Conservation (phyloP, 306 rosid species). For the Pyrus betulifolia region DNA sequence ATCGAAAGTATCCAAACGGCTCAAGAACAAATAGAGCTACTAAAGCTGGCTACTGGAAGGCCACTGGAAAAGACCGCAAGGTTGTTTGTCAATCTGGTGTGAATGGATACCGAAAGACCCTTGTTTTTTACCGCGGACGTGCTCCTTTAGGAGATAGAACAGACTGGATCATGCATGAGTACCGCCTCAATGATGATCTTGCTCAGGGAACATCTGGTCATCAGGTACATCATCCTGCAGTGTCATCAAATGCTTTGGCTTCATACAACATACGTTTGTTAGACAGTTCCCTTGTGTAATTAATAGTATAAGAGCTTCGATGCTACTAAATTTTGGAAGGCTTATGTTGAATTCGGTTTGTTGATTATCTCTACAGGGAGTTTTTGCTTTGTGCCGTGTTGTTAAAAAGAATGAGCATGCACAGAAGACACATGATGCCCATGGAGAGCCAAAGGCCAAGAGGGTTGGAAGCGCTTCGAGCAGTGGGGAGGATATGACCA, state of each 20-base stretch:
- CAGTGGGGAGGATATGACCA: constrained; percentile 30
- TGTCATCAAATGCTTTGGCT: not conserved
- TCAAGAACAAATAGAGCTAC: constrained; percentile 92
- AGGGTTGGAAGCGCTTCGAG: constrained; percentile 29
- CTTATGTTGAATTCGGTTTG: constrained; percentile 2
- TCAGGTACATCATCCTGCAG: constrained; percentile 33
- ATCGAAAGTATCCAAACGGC: constrained; percentile 83
- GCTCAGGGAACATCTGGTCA: constrained; percentile 43
- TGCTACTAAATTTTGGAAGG: not conserved
- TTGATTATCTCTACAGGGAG: constrained; percentile 40
- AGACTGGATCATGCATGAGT: constrained; percentile 90
- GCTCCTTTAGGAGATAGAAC: constrained; percentile 86
- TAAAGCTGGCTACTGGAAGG: constrained; percentile 95
- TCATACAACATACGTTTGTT: too few species aligned
- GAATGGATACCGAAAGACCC: constrained; percentile 74
- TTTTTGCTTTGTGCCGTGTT: constrained; percentile 78
- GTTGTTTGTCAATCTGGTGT: constrained; percentile 47
- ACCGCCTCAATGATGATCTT: constrained; percentile 67
- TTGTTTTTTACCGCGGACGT: constrained; percentile 82
- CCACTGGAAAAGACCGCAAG: constrained; percentile 89
- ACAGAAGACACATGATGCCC: constrained; percentile 33
- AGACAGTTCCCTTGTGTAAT: too few species aligned
- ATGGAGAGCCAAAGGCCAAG: constrained; percentile 39
- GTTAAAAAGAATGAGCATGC: constrained; percentile 54
- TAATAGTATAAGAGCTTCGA: too few species aligned